Base-by-base conservation (phyloP, 805 yeast genomes). In the Metschnikowia chrysomelidarum region DNA sequence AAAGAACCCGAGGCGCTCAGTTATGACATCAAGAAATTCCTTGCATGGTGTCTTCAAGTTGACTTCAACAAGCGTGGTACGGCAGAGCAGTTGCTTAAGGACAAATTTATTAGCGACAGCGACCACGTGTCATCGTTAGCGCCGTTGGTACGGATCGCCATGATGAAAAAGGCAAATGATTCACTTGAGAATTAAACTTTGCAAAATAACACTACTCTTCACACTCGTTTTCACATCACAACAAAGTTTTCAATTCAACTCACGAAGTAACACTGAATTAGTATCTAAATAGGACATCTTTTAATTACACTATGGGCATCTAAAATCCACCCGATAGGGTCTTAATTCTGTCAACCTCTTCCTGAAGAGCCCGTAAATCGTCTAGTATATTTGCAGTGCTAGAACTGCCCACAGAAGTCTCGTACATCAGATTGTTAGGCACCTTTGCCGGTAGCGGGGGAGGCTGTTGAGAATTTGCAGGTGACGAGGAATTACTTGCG, bases 1-100 rank as follows among this genome's bases (percentile, higher is more conserved):
- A 88, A 89, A 60, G 87, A 88, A 53, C 93, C 96, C 3, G 95
- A 85, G 38, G 76, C 80, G 5, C 64, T 93, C 33, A 78, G 89
- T 43, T 63, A 72, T 30, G 73, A 71, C 14, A 67, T 93, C 54
- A 76, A 80, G 48, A 64, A 71, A 32, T 93, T 93, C 53, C 70
- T 93, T 52, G 74, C 79, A 22, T 73, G 81, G 72, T 82, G 93
- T 56, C 69, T 91, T 43, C 85, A 81, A 47, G 97, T 89, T 19
- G 84, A 85, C 49, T 82, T 88, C 18, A 87, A 84, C 19, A 76
- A 78, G 46, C 73, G 98, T 56, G 88, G 85, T 0, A 76, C 82
- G 41, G 88, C 97, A 0, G 73, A 72, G 21, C 82, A 87, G 47
- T 67, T 91, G 44, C 67, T 91, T 33, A 56, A 64, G 16, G 86